phyloP scores from a whole-genome alignment of 1,284 basidiomycete genomes.

The Athelia sp. region DNA sequence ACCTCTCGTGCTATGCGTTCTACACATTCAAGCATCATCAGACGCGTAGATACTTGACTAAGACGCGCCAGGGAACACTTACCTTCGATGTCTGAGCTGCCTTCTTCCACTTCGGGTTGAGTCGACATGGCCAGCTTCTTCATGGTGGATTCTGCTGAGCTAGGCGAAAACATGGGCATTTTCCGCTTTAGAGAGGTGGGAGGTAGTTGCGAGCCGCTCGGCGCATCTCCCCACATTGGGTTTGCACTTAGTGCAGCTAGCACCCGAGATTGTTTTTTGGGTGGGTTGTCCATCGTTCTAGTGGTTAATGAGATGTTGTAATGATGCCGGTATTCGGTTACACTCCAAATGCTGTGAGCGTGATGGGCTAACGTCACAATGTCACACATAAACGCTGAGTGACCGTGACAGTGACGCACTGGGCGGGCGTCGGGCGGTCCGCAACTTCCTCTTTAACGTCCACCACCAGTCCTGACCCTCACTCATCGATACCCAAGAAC shows the following conservation, averaged over 20 bases:
- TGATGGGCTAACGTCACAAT: too few relatives aligned
- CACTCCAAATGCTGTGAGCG: too few relatives aligned
- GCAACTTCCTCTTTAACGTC: too few relatives aligned
- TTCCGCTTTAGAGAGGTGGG: background rate
- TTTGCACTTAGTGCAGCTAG: background rate
- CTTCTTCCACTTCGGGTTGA: background rate
- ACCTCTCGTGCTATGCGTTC: background rate
- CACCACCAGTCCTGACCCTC: too few relatives aligned
- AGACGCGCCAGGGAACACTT: background rate
- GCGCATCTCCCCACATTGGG: background rate
- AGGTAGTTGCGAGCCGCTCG: background rate
- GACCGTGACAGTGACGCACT: too few relatives aligned
- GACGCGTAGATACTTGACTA: background rate
- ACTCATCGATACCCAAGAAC: too few relatives aligned
- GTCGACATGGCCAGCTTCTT: background rate
- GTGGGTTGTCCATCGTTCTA: background rate
- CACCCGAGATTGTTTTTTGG: background rate
- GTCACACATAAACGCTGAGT: too few relatives aligned
- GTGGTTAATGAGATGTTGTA: too few relatives aligned
- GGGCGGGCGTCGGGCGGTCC: too few relatives aligned
- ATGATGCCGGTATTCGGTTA: too few relatives aligned
- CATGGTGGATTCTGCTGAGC: background rate
- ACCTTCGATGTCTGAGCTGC: background rate
- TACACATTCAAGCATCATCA: background rate
- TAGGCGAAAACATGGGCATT: background rate